These are phyloP conservation scores for Hygrophila difformis DNA, from an alignment of 257 asterid genomes.

Conservation along the genomic window DNA sequence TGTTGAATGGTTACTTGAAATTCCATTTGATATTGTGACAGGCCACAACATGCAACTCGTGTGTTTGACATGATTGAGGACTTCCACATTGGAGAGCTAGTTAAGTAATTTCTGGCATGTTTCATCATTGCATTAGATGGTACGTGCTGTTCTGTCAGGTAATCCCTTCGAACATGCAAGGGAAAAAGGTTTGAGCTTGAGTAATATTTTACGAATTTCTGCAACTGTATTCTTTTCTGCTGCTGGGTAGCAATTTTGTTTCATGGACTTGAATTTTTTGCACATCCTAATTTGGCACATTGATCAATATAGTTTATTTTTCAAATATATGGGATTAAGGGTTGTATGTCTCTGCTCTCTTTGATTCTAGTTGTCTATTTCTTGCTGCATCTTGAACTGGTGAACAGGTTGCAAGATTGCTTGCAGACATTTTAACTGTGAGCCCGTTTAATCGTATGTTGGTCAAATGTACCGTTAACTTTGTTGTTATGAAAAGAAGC, in stretches of 20 bases:
- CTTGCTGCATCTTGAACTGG: too few species aligned
- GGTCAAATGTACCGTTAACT: too few species aligned
- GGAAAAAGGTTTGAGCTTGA: constrained; percentile 1
- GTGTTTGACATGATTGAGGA: constrained; percentile 89
- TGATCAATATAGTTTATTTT: too few species aligned
- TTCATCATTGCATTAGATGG: constrained; percentile 7
- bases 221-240: constrained; percentile 3
- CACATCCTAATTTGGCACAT: not conserved
- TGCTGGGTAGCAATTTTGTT: not conserved
- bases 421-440: too few species aligned
- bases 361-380: too few species aligned
- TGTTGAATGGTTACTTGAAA: too few species aligned
- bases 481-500: too few species aligned
- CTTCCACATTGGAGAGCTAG: constrained; percentile 61
- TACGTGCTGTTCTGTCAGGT: not conserved
- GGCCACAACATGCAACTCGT: constrained; percentile 93
- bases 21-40: constrained; percentile 23
- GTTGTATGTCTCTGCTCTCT: too few species aligned
- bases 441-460: too few species aligned
- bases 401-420: too few species aligned
- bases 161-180: not conserved
- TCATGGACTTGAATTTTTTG: not conserved
- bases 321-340: too few species aligned
- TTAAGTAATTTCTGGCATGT: constrained; percentile 24
- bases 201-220: constrained; percentile 1